Conservation (phyloP, 1,284 basidiomycete species). For the Ustilago xerochloae region DNA sequence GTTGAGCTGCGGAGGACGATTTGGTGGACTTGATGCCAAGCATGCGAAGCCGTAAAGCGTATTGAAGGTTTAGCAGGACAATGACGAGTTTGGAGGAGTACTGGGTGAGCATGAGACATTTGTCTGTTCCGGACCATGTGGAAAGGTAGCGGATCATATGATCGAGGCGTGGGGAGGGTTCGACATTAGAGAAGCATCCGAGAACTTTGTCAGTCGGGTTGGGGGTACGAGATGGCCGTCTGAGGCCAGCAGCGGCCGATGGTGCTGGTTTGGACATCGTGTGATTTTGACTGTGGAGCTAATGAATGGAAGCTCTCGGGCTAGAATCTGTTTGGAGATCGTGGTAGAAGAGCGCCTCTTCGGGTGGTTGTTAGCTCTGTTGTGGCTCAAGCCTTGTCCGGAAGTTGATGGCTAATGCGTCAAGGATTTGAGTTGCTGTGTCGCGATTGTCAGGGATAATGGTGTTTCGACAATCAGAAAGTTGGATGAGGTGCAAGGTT, state of each 20-base stretch:
- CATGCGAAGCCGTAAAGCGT: conserved; percentile 56
- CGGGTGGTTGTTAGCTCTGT: too few relatives aligned
- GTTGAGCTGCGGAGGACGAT: conserved; percentile 41
- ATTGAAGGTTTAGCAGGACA: conserved; percentile 57
- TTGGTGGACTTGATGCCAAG: conserved; percentile 43
- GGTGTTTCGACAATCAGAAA: background rate
- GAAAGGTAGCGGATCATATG: conserved; percentile 65
- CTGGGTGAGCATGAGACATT: conserved; percentile 65
- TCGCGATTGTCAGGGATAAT: too few relatives aligned
- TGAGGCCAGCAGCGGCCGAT: conserved; percentile 6
- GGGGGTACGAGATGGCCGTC: conserved; percentile 24
- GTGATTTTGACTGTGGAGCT: too few relatives aligned
- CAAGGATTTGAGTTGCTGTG: too few relatives aligned
- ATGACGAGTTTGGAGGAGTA: conserved; percentile 63
- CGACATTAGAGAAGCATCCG: conserved; percentile 60
- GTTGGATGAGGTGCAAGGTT: background rate
- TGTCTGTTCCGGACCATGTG: conserved; percentile 67
- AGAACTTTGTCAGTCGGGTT: conserved; percentile 55
- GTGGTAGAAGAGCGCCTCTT: too few relatives aligned
- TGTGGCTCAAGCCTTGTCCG: too few relatives aligned
- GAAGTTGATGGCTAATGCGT: too few relatives aligned
- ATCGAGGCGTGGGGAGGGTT: conserved; percentile 55
- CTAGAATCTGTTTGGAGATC: too few relatives aligned
- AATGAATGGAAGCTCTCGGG: too few relatives aligned
- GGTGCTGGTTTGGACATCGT: conserved; percentile 41